Percentiles rank a stretch among this genome's conserved stretches.
phyloP scores from a whole-genome alignment of 2,329 filamentous ascomycete genomes.

The Magnaporthiopsis incrustans region DNA sequence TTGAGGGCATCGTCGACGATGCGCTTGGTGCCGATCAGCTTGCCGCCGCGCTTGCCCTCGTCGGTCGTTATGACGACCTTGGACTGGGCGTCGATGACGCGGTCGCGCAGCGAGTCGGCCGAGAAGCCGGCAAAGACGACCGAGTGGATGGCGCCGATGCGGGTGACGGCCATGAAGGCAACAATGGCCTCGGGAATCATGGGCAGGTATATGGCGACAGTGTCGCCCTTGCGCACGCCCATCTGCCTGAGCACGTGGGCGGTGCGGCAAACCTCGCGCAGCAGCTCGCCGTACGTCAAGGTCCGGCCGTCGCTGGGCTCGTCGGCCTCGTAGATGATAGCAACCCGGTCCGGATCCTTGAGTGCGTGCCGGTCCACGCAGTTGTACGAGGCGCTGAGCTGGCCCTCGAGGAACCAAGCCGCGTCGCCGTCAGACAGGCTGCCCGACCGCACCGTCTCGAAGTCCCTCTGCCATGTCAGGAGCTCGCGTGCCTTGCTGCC shows the following conservation, averaged over 20 bases:
- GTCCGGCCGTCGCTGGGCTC: slow-evolving; percentile 79
- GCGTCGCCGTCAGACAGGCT: slow-evolving; percentile 71
- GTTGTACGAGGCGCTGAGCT: slow-evolving; percentile 94
- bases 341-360: slow-evolving; percentile 84
- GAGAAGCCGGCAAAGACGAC: slow-evolving; percentile 98
- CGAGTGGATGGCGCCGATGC: slow-evolving; percentile 93
- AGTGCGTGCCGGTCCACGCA: slow-evolving; percentile 95
- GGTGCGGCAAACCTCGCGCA: slow-evolving; percentile 81
- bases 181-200: slow-evolving; percentile 97
- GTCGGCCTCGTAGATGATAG: slow-evolving; percentile 98
- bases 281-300: slow-evolving; percentile 87
- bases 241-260: slow-evolving; percentile 88
- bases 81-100: slow-evolving; percentile 82
- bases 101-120: slow-evolving; percentile 88
- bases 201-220: slow-evolving; percentile 91
- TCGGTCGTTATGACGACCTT: slow-evolving; percentile 96
- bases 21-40: slow-evolving; percentile 96
- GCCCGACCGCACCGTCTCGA: slow-evolving; percentile 79
- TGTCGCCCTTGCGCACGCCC: slow-evolving; percentile 95
- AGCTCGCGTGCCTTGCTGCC: slow-evolving; percentile 76
- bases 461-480: slow-evolving; percentile 83
- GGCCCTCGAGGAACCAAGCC: slow-evolving; percentile 91
- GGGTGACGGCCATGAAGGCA: slow-evolving; percentile 80
- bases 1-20: slow-evolving; percentile 97
- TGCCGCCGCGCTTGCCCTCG: slow-evolving; percentile 96